Percentiles rank a stretch among this genome's conserved stretches.
Conservation (phyloP, 306 rosid genomes). For the Fragaria nilgerrensis region DNA sequence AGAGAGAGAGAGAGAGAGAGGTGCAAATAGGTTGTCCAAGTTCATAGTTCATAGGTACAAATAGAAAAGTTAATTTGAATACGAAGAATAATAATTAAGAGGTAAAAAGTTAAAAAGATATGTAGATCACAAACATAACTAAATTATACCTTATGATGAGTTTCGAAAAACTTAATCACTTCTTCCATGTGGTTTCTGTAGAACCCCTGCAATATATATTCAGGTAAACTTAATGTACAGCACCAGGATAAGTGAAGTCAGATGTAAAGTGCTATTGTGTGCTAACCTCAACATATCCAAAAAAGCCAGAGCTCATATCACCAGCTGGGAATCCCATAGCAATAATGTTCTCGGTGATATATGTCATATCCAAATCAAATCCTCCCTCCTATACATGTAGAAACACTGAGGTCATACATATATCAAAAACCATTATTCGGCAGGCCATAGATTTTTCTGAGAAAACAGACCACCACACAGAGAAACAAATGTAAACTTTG, state of each 20-base stretch:
- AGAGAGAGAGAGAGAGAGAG: no score
- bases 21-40: neutral
- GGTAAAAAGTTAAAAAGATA: neutral
- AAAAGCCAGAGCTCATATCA: conserved; percentile 97
- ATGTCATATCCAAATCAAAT: conserved; percentile 97
- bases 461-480: neutral
- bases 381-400: conserved; percentile 72
- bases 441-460: neutral
- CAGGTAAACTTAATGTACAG: conserved; percentile 17
- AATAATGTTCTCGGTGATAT: conserved; percentile 92
- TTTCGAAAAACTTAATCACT: conserved; percentile 94
- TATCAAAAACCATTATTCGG: neutral
- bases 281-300: conserved; percentile 95
- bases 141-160: conserved; percentile 77
- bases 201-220: conserved; percentile 69
- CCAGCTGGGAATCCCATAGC: conserved; percentile 99
- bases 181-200: conserved; percentile 99
- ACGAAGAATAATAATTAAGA: neutral
- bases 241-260: conserved; percentile 20
- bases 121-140: neutral
- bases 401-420: conserved; percentile 19
- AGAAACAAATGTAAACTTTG: neutral
- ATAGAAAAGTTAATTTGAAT: neutral
- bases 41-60: neutral
- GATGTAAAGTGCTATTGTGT: conserved; percentile 11